Evolutionary conservation across 768 basidiomycete species (phyloP), one percentile per base, ranked within the genome.

Genomic region (Russula sp.): DNA sequence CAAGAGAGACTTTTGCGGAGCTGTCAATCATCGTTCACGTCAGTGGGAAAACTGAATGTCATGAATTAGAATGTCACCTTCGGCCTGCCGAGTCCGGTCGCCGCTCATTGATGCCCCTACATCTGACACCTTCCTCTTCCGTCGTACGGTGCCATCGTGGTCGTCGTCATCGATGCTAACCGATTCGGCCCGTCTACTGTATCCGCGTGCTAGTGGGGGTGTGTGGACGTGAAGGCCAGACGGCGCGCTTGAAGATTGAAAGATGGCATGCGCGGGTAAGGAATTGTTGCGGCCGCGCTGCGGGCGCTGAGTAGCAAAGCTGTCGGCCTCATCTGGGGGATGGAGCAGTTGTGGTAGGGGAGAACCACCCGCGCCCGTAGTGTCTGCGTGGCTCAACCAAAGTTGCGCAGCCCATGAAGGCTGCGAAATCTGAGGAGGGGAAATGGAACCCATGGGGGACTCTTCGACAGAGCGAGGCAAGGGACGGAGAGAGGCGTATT

Each of bases 221-320:
- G 77, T 75, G 62, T 78, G 79, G 3, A 78, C 73, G 55, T 84
- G 81, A 8, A 78, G 74, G 61, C 78, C 75, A 57, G 86, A 79
- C 22, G 89, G 89, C 0, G 89, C 89, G 67, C 87, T 89, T 11
- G 88, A 81, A 13, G 88, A 86, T 59, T 83, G 83, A 77, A 91
- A 89, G 59, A 86, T 75, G 42, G 83, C 80, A 20, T 78, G 76
- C 34, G 84, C 76, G n/a, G 83, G 73, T 71, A 70, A 82, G 76
- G 69, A 80, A 75, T 70, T 80, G 9, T 71, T 73, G 62, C 75
- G 72, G 50, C 71, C 74, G 36, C 74, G 75, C 22, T 73, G 74
- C 59, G 74, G 80, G 22, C 75, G 73, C 69, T 76, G 78, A 48
- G 77, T 76, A 42, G 78, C 74, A 71, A 76, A 78, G 62, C 74